Base-by-base conservation (phyloP, 2,329 filamentous ascomycete species). In the Xylaria sp. region DNA sequence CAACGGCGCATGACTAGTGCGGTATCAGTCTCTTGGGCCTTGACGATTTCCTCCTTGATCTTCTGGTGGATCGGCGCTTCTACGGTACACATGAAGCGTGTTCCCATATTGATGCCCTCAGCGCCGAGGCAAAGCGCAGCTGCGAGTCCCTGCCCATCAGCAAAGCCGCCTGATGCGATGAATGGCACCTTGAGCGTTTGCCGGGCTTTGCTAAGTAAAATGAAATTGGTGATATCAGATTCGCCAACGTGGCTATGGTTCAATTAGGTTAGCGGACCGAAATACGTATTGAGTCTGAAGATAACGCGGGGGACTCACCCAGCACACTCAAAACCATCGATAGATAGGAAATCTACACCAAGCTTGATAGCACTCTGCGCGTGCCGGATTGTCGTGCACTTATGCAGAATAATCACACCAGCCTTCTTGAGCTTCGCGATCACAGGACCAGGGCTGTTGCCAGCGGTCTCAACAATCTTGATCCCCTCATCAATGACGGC, bases 61-160 rank as follows among this genome's bases (percentile, higher is more conserved):
- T 97, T 97, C 55, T 88, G 79, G 81, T 99, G 96, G 70, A 99
- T 92, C 0, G 96, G 96, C 17, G 94, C 90, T 81, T 98, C 96
- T 50, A 95, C 85, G 0, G 96, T 98, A 83, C 92, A 95, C 92
- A 99, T 96, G 84, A 98, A 99, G 47, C 96, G 86, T 10, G 96
- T 99, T 65, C 96, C 96, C 96, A 99, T 99, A 82, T 99, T 99
- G 82, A 98, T 90, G 69, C 96, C 96, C 78, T 93, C 92, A 0
- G 96, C 96, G 39, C 96, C 96, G 13, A 99, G 86, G 45, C 91
- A 90, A 73, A 99, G 84, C 7, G 96, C 96, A 1, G 95, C 96
- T 0, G 96, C 96, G 22, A 99, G 86, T 3, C 96, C 96, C 75
- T 97, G 89, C 0, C 96, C 96, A 78, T 99, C 96, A 13, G 94